These are phyloP conservation scores for Phytophthora colocasiae DNA, from an alignment of 352 stramenopile species.

Conservation along the genomic window DNA sequence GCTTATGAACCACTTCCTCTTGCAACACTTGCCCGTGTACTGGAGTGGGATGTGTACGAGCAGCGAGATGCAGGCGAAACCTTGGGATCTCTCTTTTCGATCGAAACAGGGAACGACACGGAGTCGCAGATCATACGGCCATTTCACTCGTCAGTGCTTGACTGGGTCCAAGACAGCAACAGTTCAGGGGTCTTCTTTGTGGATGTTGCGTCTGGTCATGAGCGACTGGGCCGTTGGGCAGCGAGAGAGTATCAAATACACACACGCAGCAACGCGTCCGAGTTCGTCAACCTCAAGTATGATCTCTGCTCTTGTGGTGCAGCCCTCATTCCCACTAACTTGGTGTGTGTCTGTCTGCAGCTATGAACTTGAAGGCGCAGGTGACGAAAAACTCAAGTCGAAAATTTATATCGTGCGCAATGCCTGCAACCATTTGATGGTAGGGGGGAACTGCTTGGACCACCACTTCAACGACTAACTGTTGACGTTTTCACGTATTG, in stretches of 20 bases:
- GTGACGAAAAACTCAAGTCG: constrained; percentile 36
- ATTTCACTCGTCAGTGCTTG: constrained; percentile 79
- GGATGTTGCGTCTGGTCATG: constrained; percentile 60
- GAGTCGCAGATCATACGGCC: constrained; percentile 43
- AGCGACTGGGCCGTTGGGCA: constrained; percentile 67
- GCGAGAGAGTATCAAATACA: constrained; percentile 62
- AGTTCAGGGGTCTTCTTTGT: constrained; percentile 62
- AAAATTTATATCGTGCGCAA: constrained; percentile 83
- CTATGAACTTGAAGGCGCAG: constrained; percentile 60
- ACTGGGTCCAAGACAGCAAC: constrained; percentile 69
- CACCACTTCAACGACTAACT: background rate
- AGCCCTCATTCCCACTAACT: constrained; percentile 1
- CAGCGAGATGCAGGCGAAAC: constrained; percentile 58
- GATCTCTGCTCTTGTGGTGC: constrained; percentile 5
- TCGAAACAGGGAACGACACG: constrained; percentile 45
- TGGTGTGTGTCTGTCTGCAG: constrained; percentile 30
- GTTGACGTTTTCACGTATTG: background rate
- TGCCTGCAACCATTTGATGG: constrained; percentile 75
- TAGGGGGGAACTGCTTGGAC: constrained; percentile 24
- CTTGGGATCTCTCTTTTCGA: constrained; percentile 67
- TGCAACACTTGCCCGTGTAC: constrained; percentile 49
- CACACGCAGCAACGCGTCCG: constrained; percentile 51
- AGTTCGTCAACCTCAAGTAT: constrained; percentile 80
- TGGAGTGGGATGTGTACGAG: constrained; percentile 67
- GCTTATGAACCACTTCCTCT: constrained; percentile 69